phyloP scores from a whole-genome alignment of 495 filamentous ascomycete genomes.

The Penicillium lagena region DNA sequence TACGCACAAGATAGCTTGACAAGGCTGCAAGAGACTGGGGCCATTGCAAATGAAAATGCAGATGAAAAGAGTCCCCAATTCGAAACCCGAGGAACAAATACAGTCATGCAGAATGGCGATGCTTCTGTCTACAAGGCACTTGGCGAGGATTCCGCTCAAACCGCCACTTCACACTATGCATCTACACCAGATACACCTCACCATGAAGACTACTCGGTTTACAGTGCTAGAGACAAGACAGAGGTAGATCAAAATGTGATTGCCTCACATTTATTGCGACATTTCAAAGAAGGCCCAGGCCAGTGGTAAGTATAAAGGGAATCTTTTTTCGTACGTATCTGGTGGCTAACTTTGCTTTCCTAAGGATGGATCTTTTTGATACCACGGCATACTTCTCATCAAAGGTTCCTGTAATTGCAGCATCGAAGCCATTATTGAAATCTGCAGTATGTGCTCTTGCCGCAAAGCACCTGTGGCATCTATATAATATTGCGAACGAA shows the following conservation, averaged over 20 bases:
- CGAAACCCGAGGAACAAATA: no score
- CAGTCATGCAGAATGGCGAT: no score
- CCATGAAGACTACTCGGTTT: background rate
- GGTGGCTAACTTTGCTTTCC: background rate
- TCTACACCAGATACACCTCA: background rate
- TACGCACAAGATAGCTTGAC: background rate
- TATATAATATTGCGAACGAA: background rate
- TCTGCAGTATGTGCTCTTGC: constrained; percentile 15
- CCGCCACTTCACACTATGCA: no score
- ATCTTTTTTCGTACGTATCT: no score
- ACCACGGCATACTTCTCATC: constrained; percentile 13
- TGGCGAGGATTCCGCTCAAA: no score
- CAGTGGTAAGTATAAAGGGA: constrained; percentile 7
- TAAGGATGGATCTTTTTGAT: constrained; percentile 19
- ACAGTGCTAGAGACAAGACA: background rate
- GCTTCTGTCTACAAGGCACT: no score
- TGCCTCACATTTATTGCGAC: constrained; percentile 8
- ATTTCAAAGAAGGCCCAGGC: constrained; percentile 13
- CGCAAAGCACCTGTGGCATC: constrained; percentile 10
- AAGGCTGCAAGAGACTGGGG: no score
- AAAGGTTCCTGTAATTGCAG: constrained; percentile 13
- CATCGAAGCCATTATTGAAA: constrained; percentile 7
- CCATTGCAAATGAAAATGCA: no score
- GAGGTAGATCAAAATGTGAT: constrained; percentile 1
- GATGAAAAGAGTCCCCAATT: no score